Conservation (phyloP, 257 asterid species). For the Solanum commersonii region DNA sequence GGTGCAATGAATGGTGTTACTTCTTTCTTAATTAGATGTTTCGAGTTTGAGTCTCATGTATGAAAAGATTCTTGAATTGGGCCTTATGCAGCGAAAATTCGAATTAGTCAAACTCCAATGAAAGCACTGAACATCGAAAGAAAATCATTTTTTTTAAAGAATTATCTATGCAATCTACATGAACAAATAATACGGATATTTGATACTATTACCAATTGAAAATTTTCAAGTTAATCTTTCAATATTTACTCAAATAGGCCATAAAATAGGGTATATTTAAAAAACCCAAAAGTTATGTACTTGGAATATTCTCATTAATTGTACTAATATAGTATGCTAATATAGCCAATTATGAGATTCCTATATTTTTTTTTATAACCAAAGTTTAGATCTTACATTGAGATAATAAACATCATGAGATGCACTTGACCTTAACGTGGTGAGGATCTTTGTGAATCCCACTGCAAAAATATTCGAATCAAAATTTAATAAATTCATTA, state of each 20-base stretch:
- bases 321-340: too few relatives aligned
- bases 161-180: background rate
- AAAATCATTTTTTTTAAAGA: too few relatives aligned
- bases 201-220: background rate
- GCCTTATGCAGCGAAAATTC: too few relatives aligned
- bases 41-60: too few relatives aligned
- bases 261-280: too few relatives aligned
- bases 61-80: too few relatives aligned
- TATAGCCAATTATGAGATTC: too few relatives aligned
- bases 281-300: background rate
- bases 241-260: background rate
- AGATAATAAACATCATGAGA: background rate
- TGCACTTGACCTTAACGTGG: background rate
- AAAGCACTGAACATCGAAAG: rapidly evolving
- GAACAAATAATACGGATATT: background rate
- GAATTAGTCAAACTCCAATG: too few relatives aligned
- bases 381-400: background rate
- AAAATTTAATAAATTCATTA: background rate
- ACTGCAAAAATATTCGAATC: background rate
- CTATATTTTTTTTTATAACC: background rate
- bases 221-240: background rate
- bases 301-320: too few relatives aligned
- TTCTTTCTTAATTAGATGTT: too few relatives aligned
- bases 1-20: too few relatives aligned
- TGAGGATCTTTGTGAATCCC: background rate